Conservation (phyloP, 768 basidiomycete species). For the Multifurca ochricompacta region DNA sequence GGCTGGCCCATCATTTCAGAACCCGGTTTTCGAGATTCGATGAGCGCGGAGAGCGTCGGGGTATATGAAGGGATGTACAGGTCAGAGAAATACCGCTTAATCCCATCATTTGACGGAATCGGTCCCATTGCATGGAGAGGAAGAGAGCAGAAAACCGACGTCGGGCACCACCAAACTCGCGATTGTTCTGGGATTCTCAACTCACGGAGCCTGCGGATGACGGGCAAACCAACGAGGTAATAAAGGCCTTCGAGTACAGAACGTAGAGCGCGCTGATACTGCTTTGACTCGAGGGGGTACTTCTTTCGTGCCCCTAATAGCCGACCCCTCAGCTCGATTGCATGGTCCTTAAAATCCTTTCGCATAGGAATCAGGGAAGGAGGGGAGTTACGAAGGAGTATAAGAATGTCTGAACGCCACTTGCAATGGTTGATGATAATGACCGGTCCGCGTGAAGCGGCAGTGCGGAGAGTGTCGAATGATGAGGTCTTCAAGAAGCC, state of each 20-base stretch:
- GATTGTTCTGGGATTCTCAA: constrained; percentile 3
- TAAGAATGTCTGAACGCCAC: constrained; percentile 10
- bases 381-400: not conserved
- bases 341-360: not conserved
- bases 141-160: constrained; percentile 11
- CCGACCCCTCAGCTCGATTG: not conserved
- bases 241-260: constrained; percentile 2
- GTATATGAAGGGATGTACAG: too few species aligned
- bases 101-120: not conserved
- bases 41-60: too few species aligned
- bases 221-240: not conserved
- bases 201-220: not conserved
- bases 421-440: constrained; percentile 5
- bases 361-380: not conserved
- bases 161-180: too few species aligned
- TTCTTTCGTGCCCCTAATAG: not conserved
- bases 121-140: constrained; percentile 19
- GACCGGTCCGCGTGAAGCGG: too few species aligned
- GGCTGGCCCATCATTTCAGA: not conserved
- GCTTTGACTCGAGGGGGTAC: not conserved
- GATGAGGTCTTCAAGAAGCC: not conserved
- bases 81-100: constrained; percentile 1
- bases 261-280: not conserved
- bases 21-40: too few species aligned
- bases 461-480: not conserved